These are phyloP conservation scores for Conticribra weissflogii DNA, from an alignment of 108 stramenopile genomes.

Conservation along the genomic window DNA sequence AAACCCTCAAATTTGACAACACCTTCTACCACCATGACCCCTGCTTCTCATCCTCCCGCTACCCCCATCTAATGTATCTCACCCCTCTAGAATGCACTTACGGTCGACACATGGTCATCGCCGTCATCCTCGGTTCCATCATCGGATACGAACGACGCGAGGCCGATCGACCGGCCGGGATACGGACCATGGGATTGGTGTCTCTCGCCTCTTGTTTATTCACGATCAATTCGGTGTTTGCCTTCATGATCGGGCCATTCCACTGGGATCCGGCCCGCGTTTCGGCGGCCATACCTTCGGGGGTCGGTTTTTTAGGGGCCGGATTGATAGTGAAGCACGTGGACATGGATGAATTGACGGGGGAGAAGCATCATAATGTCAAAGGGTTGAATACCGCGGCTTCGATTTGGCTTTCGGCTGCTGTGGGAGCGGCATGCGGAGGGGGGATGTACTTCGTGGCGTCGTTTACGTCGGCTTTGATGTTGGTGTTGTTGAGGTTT, in stretches of 20 bases:
- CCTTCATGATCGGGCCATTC: constrained; percentile 83
- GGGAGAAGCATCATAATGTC: constrained; percentile 50
- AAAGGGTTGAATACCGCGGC: constrained; percentile 80
- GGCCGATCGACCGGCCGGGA: constrained; percentile 92
- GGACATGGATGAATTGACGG: constrained; percentile 43
- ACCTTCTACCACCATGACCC: constrained; percentile 54
- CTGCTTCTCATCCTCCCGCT: constrained; percentile 54
- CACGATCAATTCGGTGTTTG: constrained; percentile 78
- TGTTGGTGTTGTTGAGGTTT: constrained; percentile 82
- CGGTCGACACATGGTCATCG: constrained; percentile 63
- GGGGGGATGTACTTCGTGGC: constrained; percentile 86
- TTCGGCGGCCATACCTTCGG: constrained; percentile 79
- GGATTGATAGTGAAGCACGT: constrained; percentile 76
- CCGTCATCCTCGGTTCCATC: constrained; percentile 65
- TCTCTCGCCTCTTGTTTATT: constrained; percentile 87
- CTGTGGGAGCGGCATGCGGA: constrained; percentile 73
- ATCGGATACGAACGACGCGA: constrained; percentile 89
- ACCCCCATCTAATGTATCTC: constrained; percentile 51
- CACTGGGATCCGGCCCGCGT: constrained; percentile 68
- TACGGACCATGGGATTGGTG: constrained; percentile 90
- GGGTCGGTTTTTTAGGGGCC: constrained; percentile 81
- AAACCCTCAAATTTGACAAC: constrained; percentile 50
- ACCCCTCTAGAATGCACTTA: constrained; percentile 73
- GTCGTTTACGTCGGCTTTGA: constrained; percentile 64
- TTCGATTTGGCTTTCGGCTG: constrained; percentile 70